Conservation (phyloP, 2,329 filamentous ascomycete genomes). For the Corynespora cassiicola region DNA sequence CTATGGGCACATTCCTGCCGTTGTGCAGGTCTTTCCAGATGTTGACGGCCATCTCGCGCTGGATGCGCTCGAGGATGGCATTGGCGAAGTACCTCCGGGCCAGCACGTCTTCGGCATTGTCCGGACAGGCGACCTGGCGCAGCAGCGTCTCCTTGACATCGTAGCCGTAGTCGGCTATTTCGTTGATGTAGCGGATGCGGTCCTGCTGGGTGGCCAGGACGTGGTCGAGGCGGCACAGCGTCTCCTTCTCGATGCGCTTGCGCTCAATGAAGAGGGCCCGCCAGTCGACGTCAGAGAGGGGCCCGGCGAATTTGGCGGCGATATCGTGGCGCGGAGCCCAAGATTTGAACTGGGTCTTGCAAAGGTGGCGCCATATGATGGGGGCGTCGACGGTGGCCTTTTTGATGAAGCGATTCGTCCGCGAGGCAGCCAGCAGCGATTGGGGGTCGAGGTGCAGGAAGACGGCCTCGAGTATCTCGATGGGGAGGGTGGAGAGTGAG, state of each 20-base stretch:
- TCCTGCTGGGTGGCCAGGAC: slow-evolving; percentile 75
- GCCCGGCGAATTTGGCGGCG: slow-evolving; percentile 43
- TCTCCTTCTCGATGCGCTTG: slow-evolving; percentile 39
- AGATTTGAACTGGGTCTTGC: slow-evolving; percentile 70
- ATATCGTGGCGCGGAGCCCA: slow-evolving; percentile 67
- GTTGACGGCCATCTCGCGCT: slow-evolving; percentile 78
- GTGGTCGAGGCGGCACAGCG: slow-evolving; percentile 60
- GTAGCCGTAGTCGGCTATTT: slow-evolving; percentile 76
- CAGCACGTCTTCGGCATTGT: slow-evolving; percentile 74
- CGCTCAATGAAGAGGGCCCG: slow-evolving; percentile 58
- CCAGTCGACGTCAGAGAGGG: slow-evolving; percentile 72
- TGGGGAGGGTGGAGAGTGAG: slow-evolving; percentile 63
- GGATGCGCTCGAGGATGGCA: slow-evolving; percentile 77
- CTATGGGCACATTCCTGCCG: slow-evolving; percentile 65
- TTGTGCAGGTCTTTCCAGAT: slow-evolving; percentile 71
- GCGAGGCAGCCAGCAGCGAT: slow-evolving; percentile 60
- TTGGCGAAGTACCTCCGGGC: slow-evolving; percentile 80
- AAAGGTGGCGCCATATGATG: slow-evolving; percentile 82
- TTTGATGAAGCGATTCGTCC: slow-evolving; percentile 69
- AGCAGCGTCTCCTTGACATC: slow-evolving; percentile 88
- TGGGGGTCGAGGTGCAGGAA: slow-evolving; percentile 66
- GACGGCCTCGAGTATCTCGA: slow-evolving; percentile 85
- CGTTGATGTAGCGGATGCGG: slow-evolving; percentile 72
- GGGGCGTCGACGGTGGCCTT: slow-evolving; percentile 72
- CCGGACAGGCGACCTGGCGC: slow-evolving; percentile 65